A percentile compares a stretch with the other conserved stretches of the same genome.
Evolutionary conservation across 176 grass and related monocot species (phyloP).

Genomic region (Aegilops sharonensis): DNA sequence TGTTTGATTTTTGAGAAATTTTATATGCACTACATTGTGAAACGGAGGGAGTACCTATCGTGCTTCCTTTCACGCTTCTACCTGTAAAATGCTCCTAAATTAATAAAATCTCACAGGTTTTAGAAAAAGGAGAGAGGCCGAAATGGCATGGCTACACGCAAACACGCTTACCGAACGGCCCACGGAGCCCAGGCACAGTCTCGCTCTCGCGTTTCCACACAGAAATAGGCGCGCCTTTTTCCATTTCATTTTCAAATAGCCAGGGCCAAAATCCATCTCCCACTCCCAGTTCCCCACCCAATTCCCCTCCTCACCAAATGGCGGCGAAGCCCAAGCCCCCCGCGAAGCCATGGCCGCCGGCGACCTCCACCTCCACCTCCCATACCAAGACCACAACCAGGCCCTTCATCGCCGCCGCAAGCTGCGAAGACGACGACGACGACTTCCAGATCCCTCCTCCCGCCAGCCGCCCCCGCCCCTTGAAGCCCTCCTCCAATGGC

Average conservation of each 20-base stretch:
- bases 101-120: no score
- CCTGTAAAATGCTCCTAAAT: no score
- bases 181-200: no score
- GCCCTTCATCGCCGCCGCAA: not conserved
- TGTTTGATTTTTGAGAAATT: no score
- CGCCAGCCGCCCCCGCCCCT: conserved; percentile 18
- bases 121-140: no score
- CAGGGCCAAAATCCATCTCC: not conserved
- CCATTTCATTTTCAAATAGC: conserved; percentile 30
- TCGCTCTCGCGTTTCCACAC: not conserved
- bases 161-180: no score
- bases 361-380: not conserved
- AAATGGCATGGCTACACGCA: no score
- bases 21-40: no score
- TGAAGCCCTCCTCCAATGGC: conserved; percentile 43
- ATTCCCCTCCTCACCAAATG: conserved; percentile 26
- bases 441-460: conserved; percentile 64
- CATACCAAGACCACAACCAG: not conserved
- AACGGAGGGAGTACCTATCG: no score
- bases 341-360: conserved; percentile 23
- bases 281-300: not conserved
- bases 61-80: no score
- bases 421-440: conserved; percentile 37
- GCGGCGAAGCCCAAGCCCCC: conserved; percentile 27
- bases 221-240: conserved; percentile 8